Conservation (phyloP, 192 early-diverging fungal genomes). For the Coemansia guatemalensis region DNA sequence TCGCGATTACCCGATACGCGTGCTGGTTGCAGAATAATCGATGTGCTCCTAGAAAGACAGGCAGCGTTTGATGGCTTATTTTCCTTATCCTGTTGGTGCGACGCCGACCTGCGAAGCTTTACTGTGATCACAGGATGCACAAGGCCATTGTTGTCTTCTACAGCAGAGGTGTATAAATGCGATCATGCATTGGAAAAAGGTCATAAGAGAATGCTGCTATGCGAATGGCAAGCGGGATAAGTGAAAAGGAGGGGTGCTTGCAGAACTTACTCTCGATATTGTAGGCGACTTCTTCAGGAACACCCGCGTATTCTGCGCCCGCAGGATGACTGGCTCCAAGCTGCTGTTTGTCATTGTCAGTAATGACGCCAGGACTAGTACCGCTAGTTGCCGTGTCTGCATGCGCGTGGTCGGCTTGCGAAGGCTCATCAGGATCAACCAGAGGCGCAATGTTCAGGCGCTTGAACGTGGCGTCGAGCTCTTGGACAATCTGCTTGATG, state of each 20-base stretch:
- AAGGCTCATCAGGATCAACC: conserved; percentile 6
- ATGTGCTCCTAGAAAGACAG: conserved; percentile 10
- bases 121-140: conserved; percentile 50
- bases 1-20: neutral
- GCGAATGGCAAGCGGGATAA: neutral
- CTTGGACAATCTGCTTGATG: conserved; percentile 68
- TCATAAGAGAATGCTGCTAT: neutral
- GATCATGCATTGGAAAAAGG: neutral
- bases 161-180: neutral
- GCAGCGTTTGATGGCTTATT: conserved; percentile 6
- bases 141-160: conserved; percentile 49
- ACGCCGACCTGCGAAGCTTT: conserved; percentile 23
- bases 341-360: neutral
- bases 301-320: neutral
- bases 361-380: neutral
- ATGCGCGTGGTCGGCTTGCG: neutral
- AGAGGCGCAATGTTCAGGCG: conserved; percentile 30
- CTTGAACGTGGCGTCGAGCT: conserved; percentile 57
- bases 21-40: conserved; percentile 16
- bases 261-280: conserved; percentile 46
- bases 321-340: neutral
- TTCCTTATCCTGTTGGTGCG: neutral
- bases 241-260: neutral
- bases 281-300: conserved; percentile 36
- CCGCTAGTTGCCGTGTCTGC: neutral